phyloP scores from a whole-genome alignment of 129 eudicot genomes.

The Erigeron canadensis region DNA sequence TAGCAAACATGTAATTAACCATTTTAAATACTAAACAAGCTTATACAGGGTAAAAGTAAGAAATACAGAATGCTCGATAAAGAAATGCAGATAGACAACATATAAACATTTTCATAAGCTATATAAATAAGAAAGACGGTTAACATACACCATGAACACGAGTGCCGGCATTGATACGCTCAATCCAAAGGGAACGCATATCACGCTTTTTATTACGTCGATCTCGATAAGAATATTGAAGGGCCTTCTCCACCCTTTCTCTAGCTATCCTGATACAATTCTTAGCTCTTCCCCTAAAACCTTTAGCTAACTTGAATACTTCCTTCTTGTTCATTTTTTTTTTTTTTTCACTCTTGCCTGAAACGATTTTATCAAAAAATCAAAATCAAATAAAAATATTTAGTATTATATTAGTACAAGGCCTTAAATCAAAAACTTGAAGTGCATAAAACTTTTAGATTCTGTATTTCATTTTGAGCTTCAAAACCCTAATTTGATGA shows the following conservation, averaged over 20 bases:
- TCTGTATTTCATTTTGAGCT: background rate
- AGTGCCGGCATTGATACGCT: constrained; percentile 93
- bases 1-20: background rate
- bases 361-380: background rate
- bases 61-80: background rate
- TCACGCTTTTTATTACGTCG: constrained; percentile 96
- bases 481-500: constrained; percentile 3
- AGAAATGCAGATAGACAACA: background rate
- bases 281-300: constrained; percentile 94
- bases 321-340: constrained; percentile 85
- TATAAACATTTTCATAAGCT: background rate
- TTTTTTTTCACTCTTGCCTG: background rate
- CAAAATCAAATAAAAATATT: background rate
- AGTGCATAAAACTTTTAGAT: too few species aligned
- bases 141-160: constrained; percentile 73
- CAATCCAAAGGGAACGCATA: constrained; percentile 97
- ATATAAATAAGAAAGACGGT: background rate
- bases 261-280: constrained; percentile 92
- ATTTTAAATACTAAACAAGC: background rate
- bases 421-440: background rate
- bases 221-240: constrained; percentile 92
- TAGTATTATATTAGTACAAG: background rate
- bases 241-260: constrained; percentile 94
- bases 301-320: constrained; percentile 86
- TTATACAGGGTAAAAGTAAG: background rate